Percentiles rank a stretch among this genome's conserved stretches.
Conservation (phyloP, 208 protist genomes). For the Novymonas esmeraldas region DNA sequence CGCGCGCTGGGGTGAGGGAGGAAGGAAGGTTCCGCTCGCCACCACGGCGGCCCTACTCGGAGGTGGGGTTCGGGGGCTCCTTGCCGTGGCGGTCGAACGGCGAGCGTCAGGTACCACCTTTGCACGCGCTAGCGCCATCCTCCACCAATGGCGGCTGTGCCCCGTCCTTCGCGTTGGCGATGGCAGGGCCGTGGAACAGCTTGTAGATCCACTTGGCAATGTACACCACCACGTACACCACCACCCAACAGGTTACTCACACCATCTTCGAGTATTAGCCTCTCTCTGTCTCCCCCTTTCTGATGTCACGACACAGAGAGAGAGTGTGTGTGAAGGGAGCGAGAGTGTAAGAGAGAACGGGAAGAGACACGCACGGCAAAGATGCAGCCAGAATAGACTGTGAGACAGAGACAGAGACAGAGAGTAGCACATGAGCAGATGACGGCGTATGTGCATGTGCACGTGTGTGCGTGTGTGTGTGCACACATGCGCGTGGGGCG, state of each 20-base stretch:
- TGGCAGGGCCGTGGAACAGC: constrained; percentile 7
- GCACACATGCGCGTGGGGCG: too few species aligned
- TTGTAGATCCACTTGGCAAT: constrained; percentile 40
- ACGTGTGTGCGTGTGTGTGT: too few species aligned
- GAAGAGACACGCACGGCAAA: too few species aligned
- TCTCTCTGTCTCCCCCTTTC: too few species aligned
- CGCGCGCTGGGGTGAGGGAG: background rate
- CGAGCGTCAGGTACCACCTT: constrained; percentile 28
- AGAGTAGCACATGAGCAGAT: too few species aligned
- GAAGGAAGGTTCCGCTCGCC: background rate
- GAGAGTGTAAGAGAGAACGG: too few species aligned
- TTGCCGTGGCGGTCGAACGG: constrained; percentile 29
- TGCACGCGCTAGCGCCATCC: constrained; percentile 7
- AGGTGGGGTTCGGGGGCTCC: constrained; percentile 18
- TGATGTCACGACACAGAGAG: too few species aligned
- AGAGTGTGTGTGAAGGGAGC: too few species aligned
- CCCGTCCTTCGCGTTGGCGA: constrained; percentile 16
- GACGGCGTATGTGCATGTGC: too few species aligned
- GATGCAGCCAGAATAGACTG: too few species aligned
- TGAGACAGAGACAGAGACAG: too few species aligned
- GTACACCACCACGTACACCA: constrained; percentile 53
- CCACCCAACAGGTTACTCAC: constrained; percentile 58
- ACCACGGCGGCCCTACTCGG: constrained; percentile 18
- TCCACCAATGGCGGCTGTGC: background rate
- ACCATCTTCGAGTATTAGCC: too few species aligned